A percentile compares a stretch with the other conserved stretches of the same genome.
phyloP scores from a whole-genome alignment of 176 grass and related monocot genomes.

The sorghum (Sorghum bicolor) region DNA sequence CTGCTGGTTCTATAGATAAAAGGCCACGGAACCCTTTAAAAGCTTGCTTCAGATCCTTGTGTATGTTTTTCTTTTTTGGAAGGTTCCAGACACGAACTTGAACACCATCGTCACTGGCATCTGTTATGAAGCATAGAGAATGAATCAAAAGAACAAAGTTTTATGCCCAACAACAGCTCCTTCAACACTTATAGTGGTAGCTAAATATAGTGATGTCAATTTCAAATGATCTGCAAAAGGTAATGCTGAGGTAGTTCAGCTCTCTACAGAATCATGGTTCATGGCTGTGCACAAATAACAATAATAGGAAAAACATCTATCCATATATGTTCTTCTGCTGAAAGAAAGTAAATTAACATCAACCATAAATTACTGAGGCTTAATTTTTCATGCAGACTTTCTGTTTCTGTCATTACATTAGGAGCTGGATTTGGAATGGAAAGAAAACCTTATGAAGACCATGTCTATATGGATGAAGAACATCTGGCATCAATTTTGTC shows the following conservation, averaged over 20 bases:
- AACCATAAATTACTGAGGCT: not conserved
- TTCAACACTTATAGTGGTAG: not conserved
- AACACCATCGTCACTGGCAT: slow-evolving; percentile 29
- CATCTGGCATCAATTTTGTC: not conserved
- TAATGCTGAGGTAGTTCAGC: not conserved
- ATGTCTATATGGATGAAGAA: not conserved
- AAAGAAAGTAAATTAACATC: not conserved
- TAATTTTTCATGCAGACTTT: not conserved
- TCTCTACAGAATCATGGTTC: not conserved
- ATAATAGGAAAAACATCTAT: not conserved
- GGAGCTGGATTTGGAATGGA: not conserved
- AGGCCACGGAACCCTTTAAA: slow-evolving; percentile 84
- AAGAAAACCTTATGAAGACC: not conserved
- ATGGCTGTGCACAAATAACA: not conserved
- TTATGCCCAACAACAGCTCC: not conserved
- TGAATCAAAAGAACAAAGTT: slow-evolving; percentile 22
- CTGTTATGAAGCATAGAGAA: slow-evolving; percentile 21
- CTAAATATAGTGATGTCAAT: not conserved
- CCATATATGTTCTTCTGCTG: not conserved
- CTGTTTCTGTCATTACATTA: not conserved
- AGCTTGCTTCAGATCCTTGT: slow-evolving; percentile 77
- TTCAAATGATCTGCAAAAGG: not conserved
- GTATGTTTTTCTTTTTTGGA: slow-evolving; percentile 96
- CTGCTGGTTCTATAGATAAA: slow-evolving; percentile 61
- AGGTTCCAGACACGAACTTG: slow-evolving; percentile 74